These are phyloP conservation scores for Silene uniflora DNA, from an alignment of 148 eudicot genomes.

Conservation along the genomic window DNA sequence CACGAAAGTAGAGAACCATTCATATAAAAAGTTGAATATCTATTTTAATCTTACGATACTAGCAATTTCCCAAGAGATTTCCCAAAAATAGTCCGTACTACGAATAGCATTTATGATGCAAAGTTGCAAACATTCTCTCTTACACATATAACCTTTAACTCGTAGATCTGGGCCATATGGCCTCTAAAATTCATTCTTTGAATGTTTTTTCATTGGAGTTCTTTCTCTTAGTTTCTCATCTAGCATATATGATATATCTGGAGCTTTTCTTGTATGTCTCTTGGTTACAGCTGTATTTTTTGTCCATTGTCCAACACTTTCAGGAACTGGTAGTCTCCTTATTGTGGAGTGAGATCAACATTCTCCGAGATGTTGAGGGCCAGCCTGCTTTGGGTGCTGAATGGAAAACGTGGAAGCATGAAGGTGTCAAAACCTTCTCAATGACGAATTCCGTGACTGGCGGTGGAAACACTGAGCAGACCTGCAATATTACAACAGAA, in stretches of 20 bases:
- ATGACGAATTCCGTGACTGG: slow-evolving; percentile 37
- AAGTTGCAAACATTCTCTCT: too few relatives aligned
- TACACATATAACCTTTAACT: too few relatives aligned
- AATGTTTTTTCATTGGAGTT: neutral
- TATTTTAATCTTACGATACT: too few relatives aligned
- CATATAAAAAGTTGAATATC: too few relatives aligned
- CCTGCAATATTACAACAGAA: slow-evolving; percentile 18
- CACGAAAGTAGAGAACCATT: too few relatives aligned
- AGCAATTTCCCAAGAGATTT: too few relatives aligned
- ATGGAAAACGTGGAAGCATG: slow-evolving; percentile 78
- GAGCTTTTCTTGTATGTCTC: slow-evolving; percentile 4
- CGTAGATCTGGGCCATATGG: too few relatives aligned
- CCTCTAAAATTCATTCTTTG: neutral
- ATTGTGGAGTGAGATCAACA: slow-evolving; percentile 64
- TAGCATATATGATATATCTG: neutral
- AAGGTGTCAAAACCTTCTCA: slow-evolving; percentile 64
- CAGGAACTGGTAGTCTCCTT: slow-evolving; percentile 81
- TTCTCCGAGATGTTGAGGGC: slow-evolving; percentile 37
- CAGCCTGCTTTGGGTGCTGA: slow-evolving; percentile 54
- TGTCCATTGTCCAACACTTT: slow-evolving; percentile 12
- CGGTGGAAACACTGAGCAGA: slow-evolving; percentile 36
- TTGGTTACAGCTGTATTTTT: slow-evolving; percentile 16
- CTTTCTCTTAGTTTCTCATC: neutral
- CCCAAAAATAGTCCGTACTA: too few relatives aligned
- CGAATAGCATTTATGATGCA: too few relatives aligned